These are phyloP conservation scores for Salvia miltiorrhiza DNA, from an alignment of 257 asterid species.

Conservation along the genomic window DNA sequence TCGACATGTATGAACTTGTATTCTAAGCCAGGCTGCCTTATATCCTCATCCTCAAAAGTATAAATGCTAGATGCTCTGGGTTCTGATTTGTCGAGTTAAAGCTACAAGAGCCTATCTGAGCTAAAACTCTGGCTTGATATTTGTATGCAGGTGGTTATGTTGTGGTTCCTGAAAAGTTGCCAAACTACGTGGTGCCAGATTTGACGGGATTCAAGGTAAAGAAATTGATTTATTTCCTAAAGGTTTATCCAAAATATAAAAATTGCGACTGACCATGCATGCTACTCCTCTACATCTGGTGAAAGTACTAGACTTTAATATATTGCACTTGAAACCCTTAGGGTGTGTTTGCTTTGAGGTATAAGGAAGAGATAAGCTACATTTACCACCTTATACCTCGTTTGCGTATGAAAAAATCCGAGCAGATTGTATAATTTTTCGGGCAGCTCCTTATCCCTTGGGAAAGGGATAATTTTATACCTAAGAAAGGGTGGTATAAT, in stretches of 20 bases:
- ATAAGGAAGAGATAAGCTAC: too few species aligned
- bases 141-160: conserved; percentile 66
- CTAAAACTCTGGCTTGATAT: background rate
- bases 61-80: background rate
- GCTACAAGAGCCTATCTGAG: background rate
- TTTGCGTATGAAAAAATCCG: too few species aligned
- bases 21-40: background rate
- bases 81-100: background rate
- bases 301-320: background rate
- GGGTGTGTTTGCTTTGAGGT: too few species aligned
- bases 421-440: background rate
- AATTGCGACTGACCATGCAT: background rate
- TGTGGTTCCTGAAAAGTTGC: conserved; percentile 71
- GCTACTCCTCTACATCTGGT: background rate
- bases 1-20: background rate
- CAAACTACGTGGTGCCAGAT: conserved; percentile 82
- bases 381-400: too few species aligned
- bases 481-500: too few species aligned
- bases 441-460: too few species aligned
- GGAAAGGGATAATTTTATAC: too few species aligned
- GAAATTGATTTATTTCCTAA: background rate
- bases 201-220: conserved; percentile 75
- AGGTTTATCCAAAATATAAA: background rate
- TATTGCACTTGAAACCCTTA: background rate
- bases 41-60: too few species aligned